A percentile compares a stretch with the other conserved stretches of the same genome.
Evolutionary conservation across 805 yeast genomes (phyloP).

Genomic region (Dipodascopsis tothii): DNA sequence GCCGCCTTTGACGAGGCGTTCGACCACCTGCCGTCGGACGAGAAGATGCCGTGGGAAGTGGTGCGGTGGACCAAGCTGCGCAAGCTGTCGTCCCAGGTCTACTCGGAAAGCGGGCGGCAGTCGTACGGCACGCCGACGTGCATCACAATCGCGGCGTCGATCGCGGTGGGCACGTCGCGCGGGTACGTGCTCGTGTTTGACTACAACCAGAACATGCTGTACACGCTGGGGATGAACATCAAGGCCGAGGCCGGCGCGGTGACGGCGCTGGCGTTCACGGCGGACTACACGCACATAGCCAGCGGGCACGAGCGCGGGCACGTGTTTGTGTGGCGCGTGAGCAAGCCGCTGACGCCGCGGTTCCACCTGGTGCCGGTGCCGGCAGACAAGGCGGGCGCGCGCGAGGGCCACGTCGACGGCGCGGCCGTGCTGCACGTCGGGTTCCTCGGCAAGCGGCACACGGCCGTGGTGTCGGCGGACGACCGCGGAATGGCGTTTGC

Average conservation of each 20-base stretch:
- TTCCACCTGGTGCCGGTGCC: constrained; percentile 30
- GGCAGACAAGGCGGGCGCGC: neutral
- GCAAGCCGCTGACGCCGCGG: constrained; percentile 29
- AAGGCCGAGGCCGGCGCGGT: constrained; percentile 41
- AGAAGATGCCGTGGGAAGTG: constrained; percentile 24
- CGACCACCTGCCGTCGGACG: constrained; percentile 14
- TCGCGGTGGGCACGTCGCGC: constrained; percentile 62
- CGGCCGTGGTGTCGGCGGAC: constrained; percentile 53
- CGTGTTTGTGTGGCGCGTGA: constrained; percentile 61
- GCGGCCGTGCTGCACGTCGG: constrained; percentile 39
- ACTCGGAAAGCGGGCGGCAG: constrained; percentile 30
- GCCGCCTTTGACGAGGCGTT: constrained; percentile 16
- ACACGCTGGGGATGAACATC: constrained; percentile 34
- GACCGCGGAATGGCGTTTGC: constrained; percentile 48
- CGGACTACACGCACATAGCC: constrained; percentile 62
- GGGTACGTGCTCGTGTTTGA: constrained; percentile 64
- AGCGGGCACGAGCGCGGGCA: constrained; percentile 63
- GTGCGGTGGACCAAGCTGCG: constrained; percentile 39
- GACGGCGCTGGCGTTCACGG: constrained; percentile 50
- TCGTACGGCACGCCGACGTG: constrained; percentile 48
- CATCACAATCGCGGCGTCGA: constrained; percentile 39
- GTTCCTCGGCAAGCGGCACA: constrained; percentile 45
- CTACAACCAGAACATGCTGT: constrained; percentile 52
- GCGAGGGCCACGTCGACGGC: constrained; percentile 37
- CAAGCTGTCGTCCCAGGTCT: constrained; percentile 34